phyloP scores from a whole-genome alignment of 1,284 basidiomycete species.

The Apiotrichum siamense region DNA sequence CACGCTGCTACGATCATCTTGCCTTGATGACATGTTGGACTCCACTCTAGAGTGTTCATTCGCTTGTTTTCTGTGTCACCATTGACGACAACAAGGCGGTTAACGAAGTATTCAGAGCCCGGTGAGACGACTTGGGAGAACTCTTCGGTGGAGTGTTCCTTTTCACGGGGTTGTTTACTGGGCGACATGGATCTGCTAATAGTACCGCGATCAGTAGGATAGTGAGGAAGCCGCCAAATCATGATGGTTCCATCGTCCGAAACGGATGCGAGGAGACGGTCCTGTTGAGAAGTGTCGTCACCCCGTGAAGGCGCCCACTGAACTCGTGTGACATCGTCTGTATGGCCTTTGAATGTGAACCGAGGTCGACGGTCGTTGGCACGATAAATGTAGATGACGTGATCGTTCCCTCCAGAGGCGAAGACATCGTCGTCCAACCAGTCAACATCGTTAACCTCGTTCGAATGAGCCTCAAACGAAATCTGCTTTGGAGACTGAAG shows the following conservation, averaged over 20 bases:
- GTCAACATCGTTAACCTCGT: constrained; percentile 45
- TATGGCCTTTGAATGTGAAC: constrained; percentile 39
- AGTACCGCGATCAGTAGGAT: constrained; percentile 28
- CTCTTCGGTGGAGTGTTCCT: constrained; percentile 19
- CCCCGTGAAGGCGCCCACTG: constrained; percentile 31
- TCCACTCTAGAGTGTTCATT: constrained; percentile 41
- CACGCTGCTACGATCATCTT: constrained; percentile 41
- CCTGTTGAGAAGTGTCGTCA: neutral
- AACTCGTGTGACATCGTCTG: constrained; percentile 39
- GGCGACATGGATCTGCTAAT: constrained; percentile 16
- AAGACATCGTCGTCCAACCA: constrained; percentile 45
- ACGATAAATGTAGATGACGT: constrained; percentile 36
- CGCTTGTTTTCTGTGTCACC: constrained; percentile 34
- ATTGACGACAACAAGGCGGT: constrained; percentile 32
- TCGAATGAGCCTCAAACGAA: constrained; percentile 34
- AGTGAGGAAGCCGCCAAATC: constrained; percentile 36
- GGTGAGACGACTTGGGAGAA: constrained; percentile 22
- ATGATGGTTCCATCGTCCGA: constrained; percentile 39
- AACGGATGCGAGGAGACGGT: constrained; percentile 35
- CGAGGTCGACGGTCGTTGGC: constrained; percentile 30
- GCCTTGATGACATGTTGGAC: constrained; percentile 21
- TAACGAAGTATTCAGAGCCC: constrained; percentile 28
- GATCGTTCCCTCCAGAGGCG: constrained; percentile 40
- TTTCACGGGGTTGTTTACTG: constrained; percentile 16
- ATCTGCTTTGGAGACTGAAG: constrained; percentile 17